Evolutionary conservation across 306 rosid genomes (phyloP).

Genomic region (Pueraria montana): DNA sequence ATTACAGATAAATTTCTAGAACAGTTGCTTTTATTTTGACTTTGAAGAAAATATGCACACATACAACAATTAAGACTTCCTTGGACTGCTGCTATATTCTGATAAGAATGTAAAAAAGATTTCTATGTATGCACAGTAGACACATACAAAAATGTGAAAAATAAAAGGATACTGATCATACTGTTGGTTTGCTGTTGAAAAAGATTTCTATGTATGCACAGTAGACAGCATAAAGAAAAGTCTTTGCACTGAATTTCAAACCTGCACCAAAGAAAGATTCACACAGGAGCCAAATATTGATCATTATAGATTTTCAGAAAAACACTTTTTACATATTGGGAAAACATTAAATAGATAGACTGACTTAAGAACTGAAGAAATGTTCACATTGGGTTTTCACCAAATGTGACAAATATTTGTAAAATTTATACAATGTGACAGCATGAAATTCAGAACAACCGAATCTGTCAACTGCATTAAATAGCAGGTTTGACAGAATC

Average conservation of each 20-base stretch:
- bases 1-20: constrained; percentile 26
- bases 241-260: constrained; percentile 46
- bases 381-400: constrained; percentile 78
- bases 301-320: constrained; percentile 53
- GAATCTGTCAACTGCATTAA: constrained; percentile 69
- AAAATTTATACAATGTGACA: constrained; percentile 81
- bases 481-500: constrained; percentile 64
- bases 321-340: constrained; percentile 51
- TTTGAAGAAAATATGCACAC: constrained; percentile 6
- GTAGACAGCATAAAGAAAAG: constrained; percentile 35
- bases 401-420: constrained; percentile 79
- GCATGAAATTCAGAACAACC: constrained; percentile 73
- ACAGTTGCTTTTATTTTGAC: constrained; percentile 1
- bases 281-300: constrained; percentile 55
- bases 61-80: constrained; percentile 16
- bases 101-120: constrained; percentile 11
- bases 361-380: constrained; percentile 62
- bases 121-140: not conserved
- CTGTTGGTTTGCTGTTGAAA: constrained; percentile 37
- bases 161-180: constrained; percentile 33
- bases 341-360: constrained; percentile 53
- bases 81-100: constrained; percentile 16
- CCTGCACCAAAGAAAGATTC: constrained; percentile 52
- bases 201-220: constrained; percentile 44
- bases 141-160: constrained; percentile 29